phyloP scores from a whole-genome alignment of 106 monocot genomes.

The Amphibolis antarctica region DNA sequence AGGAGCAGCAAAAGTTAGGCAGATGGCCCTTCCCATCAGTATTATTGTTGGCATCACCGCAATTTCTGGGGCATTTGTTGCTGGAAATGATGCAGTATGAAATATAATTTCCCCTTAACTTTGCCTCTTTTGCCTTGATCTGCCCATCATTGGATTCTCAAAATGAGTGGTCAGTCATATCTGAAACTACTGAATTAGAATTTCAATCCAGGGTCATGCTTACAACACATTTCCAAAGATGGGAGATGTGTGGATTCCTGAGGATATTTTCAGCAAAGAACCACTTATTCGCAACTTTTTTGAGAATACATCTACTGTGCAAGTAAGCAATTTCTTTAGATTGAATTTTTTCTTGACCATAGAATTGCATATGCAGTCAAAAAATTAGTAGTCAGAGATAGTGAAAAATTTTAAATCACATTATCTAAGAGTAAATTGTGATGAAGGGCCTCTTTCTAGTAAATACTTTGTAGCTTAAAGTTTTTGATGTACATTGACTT shows the following conservation, averaged over 20 bases:
- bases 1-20: constrained; percentile 65
- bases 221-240: constrained; percentile 98
- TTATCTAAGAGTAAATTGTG: no score
- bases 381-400: no score
- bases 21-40: constrained; percentile 59
- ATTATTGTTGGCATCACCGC: constrained; percentile 81
- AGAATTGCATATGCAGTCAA: neutral
- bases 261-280: constrained; percentile 72
- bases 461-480: no score
- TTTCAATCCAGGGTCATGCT: constrained; percentile 67
- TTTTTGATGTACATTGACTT: no score
- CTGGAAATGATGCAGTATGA: constrained; percentile 96
- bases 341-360: neutral
- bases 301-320: constrained; percentile 90
- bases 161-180: neutral
- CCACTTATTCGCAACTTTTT: constrained; percentile 85
- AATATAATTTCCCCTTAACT: neutral
- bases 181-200: neutral
- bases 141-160: neutral
- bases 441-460: no score
- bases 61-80: constrained; percentile 95
- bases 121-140: neutral
- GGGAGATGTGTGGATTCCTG: constrained; percentile 96
- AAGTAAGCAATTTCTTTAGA: constrained; percentile 32
- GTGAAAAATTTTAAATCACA: no score